Evolutionary conservation across 2,329 filamentous ascomycete species (phyloP).

Genomic region (Harringtonia aguacate): DNA sequence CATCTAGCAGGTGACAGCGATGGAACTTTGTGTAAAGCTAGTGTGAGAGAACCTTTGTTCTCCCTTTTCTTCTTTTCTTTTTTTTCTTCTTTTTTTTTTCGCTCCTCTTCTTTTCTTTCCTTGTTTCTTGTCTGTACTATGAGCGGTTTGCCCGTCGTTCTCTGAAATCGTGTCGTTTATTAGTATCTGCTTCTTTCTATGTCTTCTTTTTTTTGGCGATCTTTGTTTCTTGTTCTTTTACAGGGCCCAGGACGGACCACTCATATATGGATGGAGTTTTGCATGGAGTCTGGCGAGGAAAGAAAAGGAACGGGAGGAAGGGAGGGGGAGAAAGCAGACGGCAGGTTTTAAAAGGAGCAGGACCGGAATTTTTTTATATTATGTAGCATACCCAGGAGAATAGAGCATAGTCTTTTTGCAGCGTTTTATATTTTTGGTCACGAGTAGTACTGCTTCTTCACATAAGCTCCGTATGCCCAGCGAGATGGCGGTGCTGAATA

Average conservation of each 20-base stretch:
- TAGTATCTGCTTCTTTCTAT: slow-evolving; percentile 1
- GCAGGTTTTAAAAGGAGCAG: not conserved
- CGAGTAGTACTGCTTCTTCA: too few species aligned
- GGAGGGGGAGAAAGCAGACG: not conserved
- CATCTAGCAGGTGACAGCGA: not conserved
- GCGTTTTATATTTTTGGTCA: too few species aligned
- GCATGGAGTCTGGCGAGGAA: slow-evolving; percentile 1
- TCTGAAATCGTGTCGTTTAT: too few species aligned
- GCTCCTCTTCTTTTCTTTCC: not conserved
- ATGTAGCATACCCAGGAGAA: too few species aligned
- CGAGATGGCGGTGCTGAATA: too few species aligned
- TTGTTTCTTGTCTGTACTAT: not conserved
- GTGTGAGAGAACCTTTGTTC: too few species aligned
- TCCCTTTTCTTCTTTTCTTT: not conserved
- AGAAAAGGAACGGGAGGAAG: not conserved
- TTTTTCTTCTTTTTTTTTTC: not conserved
- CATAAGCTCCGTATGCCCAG: too few species aligned
- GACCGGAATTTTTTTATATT: too few species aligned
- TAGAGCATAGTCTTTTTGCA: too few species aligned
- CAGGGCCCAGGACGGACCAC: not conserved
- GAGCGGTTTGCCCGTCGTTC: too few species aligned
- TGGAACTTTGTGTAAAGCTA: too few species aligned
- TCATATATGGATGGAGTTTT: not conserved
- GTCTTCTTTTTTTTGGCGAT: not conserved
- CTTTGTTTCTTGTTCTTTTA: not conserved